Evolutionary conservation across 2,329 filamentous ascomycete genomes (phyloP).

Genomic region (Aspergillus felis): DNA sequence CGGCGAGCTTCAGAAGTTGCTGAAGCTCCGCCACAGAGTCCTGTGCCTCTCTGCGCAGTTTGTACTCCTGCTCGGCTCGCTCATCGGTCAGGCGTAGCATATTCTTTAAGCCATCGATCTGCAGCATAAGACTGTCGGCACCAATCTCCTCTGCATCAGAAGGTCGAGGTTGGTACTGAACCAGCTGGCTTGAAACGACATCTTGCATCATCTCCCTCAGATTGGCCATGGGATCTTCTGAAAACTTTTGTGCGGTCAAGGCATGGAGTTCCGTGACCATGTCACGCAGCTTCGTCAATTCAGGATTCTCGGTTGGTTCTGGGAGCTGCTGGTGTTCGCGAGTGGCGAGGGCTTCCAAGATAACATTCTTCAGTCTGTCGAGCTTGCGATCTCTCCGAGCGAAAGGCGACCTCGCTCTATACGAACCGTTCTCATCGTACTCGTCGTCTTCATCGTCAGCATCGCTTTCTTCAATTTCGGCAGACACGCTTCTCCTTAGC

Average conservation of each 20-base stretch:
- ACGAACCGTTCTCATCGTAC: slow-evolving; percentile 47
- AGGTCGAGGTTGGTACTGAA: slow-evolving; percentile 45
- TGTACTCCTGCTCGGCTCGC: slow-evolving; percentile 61
- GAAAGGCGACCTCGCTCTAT: slow-evolving; percentile 71
- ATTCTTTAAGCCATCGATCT: slow-evolving; percentile 66
- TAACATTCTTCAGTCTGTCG: slow-evolving; percentile 69
- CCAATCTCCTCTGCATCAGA: slow-evolving; percentile 52
- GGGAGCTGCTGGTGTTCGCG: slow-evolving; percentile 32
- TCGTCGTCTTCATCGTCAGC: slow-evolving; percentile 91
- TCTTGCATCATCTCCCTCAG: slow-evolving; percentile 62
- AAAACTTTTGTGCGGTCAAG: slow-evolving; percentile 37
- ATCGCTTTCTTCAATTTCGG: slow-evolving; percentile 73
- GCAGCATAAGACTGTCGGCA: slow-evolving; percentile 49
- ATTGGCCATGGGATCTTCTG: slow-evolving; percentile 45
- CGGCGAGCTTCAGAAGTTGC: slow-evolving; percentile 62
- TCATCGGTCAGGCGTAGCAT: slow-evolving; percentile 62
- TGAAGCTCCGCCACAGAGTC: slow-evolving; percentile 71
- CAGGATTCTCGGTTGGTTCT: slow-evolving; percentile 27
- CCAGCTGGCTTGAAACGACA: slow-evolving; percentile 56
- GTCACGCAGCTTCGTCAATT: slow-evolving; percentile 37
- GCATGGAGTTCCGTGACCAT: slow-evolving; percentile 37
- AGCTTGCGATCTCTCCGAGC: slow-evolving; percentile 65
- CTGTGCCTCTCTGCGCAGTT: slow-evolving; percentile 62
- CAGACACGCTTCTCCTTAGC: slow-evolving; percentile 63
- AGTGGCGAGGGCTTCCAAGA: slow-evolving; percentile 62